A percentile compares a stretch with the other conserved stretches of the same genome.
phyloP scores from a whole-genome alignment of 306 rosid genomes.

The Prunus mira region DNA sequence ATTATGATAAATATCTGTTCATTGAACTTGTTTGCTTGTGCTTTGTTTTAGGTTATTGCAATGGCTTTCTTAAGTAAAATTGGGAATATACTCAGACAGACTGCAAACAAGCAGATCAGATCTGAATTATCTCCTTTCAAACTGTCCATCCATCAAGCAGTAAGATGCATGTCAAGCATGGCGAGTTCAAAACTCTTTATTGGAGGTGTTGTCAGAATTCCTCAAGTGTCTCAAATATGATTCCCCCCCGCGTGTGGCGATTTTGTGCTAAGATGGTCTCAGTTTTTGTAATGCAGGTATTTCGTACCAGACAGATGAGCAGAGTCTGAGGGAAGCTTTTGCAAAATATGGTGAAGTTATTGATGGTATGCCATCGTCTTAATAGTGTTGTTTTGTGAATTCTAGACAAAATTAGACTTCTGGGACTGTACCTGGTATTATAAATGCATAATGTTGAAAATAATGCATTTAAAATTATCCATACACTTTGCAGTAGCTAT shows the following conservation, averaged over 20 bases:
- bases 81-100: constrained; percentile 64
- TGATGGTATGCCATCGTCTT: constrained; percentile 53
- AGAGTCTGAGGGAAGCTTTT: constrained; percentile 64
- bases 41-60: constrained; percentile 30
- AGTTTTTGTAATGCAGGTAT: constrained; percentile 46
- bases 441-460: background rate
- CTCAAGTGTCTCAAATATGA: background rate
- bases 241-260: background rate
- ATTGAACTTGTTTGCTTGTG: background rate
- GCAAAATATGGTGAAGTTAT: constrained; percentile 67
- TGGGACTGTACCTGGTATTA: background rate
- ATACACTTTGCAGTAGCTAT: background rate
- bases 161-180: constrained; percentile 62
- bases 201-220: constrained; percentile 59
- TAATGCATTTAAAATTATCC: background rate
- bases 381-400: background rate
- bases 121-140: constrained; percentile 42
- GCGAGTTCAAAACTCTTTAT: constrained; percentile 64
- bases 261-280: constrained; percentile 1
- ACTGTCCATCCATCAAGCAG: constrained; percentile 52
- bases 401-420: background rate
- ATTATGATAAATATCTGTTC: background rate
- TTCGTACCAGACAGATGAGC: constrained; percentile 66
- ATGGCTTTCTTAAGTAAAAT: constrained; percentile 84
- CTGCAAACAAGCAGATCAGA: constrained; percentile 41